Conservation (phyloP, 2,329 filamentous ascomycete genomes). For the Diaporthe velutina region DNA sequence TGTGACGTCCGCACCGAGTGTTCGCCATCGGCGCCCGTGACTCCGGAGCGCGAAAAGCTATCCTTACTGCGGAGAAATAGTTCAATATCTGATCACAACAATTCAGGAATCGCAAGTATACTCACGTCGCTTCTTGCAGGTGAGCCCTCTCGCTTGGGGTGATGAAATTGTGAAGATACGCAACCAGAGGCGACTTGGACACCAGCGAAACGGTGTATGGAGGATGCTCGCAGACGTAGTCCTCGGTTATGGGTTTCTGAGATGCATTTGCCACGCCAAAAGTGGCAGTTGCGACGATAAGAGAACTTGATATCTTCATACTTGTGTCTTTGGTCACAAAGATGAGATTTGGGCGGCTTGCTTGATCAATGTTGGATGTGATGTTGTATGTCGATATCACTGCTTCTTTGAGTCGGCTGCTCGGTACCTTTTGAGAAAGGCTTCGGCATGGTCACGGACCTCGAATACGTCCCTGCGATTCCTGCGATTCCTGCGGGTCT, state of each 20-base stretch:
- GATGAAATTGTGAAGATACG: constrained; percentile 55
- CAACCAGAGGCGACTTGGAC: constrained; percentile 53
- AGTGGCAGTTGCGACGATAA: neutral
- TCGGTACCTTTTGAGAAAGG: neutral
- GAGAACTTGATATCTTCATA: neutral
- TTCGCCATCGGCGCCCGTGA: constrained; percentile 48
- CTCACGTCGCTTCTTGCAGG: constrained; percentile 51
- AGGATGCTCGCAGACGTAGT: constrained; percentile 48
- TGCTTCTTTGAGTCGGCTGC: neutral
- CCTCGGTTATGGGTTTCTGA: constrained; percentile 43
- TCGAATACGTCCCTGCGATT: neutral
- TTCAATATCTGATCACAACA: neutral
- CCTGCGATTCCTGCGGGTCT: neutral
- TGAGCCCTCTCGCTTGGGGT: constrained; percentile 51
- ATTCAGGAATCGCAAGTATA: neutral
- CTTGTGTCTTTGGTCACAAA: neutral
- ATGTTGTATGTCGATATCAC: too few relatives aligned
- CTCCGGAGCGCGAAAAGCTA: constrained; percentile 52
- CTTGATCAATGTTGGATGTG: neutral
- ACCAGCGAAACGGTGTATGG: constrained; percentile 50
- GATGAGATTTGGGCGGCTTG: neutral
- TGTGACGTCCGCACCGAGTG: constrained; percentile 51
- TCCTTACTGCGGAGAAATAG: constrained; percentile 46
- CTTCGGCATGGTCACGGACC: neutral
- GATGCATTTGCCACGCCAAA: constrained; percentile 24